Evolutionary conservation across 164 flowering plant species (phyloP).

Genomic region (Euptelea pleiosperma): DNA sequence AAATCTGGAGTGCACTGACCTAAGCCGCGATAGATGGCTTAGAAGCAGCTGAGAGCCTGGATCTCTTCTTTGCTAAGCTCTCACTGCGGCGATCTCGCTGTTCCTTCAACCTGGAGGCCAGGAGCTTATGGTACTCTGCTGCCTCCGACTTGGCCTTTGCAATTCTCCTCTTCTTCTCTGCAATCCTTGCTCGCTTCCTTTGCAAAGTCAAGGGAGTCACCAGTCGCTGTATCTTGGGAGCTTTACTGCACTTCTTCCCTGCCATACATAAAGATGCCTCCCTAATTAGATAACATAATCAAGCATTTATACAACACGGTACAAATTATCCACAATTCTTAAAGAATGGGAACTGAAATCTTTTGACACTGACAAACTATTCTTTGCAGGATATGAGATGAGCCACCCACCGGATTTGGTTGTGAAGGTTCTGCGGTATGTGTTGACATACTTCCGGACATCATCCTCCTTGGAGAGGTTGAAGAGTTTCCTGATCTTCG

Average conservation of each 20-base stretch:
- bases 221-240: slow-evolving; percentile 63
- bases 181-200: slow-evolving; percentile 54
- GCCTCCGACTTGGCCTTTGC: slow-evolving; percentile 62
- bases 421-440: slow-evolving; percentile 57
- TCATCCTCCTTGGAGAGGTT: slow-evolving; percentile 65
- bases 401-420: slow-evolving; percentile 42
- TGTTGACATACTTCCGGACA: slow-evolving; percentile 66
- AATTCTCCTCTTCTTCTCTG: slow-evolving; percentile 60
- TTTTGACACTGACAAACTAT: too few species aligned
- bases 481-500: slow-evolving; percentile 65
- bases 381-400: background rate
- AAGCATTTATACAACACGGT: too few species aligned
- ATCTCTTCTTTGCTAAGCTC: slow-evolving; percentile 61
- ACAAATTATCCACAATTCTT: too few species aligned
- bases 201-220: slow-evolving; percentile 52
- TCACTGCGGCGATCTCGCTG: slow-evolving; percentile 57
- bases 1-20: background rate
- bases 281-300: too few species aligned
- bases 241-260: slow-evolving; percentile 64
- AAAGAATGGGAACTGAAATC: too few species aligned
- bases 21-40: slow-evolving; percentile 56
- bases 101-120: slow-evolving; percentile 56
- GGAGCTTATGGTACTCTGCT: slow-evolving; percentile 66
- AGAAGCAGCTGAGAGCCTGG: slow-evolving; percentile 54
- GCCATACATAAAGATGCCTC: slow-evolving; percentile 6